Evolutionary conservation across 208 protist genomes (phyloP), one percentile per base, ranked within the genome.

Genomic region (Trypanosoma lewisi): DNA sequence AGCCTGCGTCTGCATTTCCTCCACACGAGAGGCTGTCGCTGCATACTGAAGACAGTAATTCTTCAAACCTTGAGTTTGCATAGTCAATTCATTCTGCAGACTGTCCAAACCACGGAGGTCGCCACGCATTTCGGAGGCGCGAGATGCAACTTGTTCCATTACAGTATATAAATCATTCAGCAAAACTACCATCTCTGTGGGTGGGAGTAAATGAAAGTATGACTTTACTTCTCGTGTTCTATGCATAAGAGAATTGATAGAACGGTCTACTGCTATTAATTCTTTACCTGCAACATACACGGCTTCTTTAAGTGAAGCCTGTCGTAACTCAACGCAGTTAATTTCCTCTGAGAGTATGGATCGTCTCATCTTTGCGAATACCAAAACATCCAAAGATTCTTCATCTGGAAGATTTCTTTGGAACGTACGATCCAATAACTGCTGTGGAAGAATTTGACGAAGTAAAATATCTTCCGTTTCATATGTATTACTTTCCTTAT

Each of bases 111-210:
- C 60, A 50, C 73, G 70, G 60, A 95, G 33, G 21, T 93, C 84
- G 14, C 57, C 80, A 28, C 72, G 68, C 9, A 91, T 57, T 25
- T 85, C 79, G 50, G 89, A 75, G 11, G 81, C 77, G 4, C 80
- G 81, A 17, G 80, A 37, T 0, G 82, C 89, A 31, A 95, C 77
- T 64, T 82, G 78, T 54, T 95, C 86, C 78, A 89, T 81, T 5
- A 91, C 77, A 44, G 48, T 70, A 72, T 92, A 95, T 25, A 95
- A 75, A 55, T 93, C 82, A 63, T 93, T 93, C 76, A 95, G 75
- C 67, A 91, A 82, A 27, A 44, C 55, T 23, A 92, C 80, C 86
- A 95, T 93, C 63, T 92, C 89, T 0, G 75, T 75, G 6, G 89
- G 89, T 16, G 86, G 83, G 12, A 95, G 71, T 5, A 92, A 59